Conservation (phyloP, 495 filamentous ascomycete species). For the Daldinia vernicosa region DNA sequence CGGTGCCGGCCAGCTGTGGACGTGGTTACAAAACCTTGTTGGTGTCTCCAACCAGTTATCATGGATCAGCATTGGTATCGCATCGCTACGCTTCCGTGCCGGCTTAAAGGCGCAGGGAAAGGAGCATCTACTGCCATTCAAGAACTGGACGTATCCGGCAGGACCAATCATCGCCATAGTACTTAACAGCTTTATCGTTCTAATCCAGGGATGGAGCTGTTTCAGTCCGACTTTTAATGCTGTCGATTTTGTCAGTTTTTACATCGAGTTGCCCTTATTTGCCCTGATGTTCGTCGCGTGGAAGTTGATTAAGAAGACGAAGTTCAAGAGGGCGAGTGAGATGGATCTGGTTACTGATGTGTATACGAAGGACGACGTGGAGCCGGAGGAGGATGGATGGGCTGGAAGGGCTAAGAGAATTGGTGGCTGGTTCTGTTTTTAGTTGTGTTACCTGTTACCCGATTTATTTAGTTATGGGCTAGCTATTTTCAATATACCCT, state of each 20-base stretch:
- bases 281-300: conserved; percentile 62
- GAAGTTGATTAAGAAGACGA: conserved; percentile 60
- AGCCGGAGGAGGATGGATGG: conserved; percentile 29
- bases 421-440: conserved; percentile 37
- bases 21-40: conserved; percentile 68
- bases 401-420: conserved; percentile 22
- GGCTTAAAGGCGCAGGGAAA: conserved; percentile 63
- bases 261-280: conserved; percentile 67
- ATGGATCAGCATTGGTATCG: conserved; percentile 67
- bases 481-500: conserved; percentile 10
- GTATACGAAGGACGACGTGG: conserved; percentile 39
- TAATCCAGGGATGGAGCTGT: conserved; percentile 68
- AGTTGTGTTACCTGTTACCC: too few relatives aligned
- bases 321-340: conserved; percentile 57
- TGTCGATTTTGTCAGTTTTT: conserved; percentile 64
- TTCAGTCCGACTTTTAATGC: conserved; percentile 62
- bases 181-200: conserved; percentile 64
- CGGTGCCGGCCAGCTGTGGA: conserved; percentile 67
- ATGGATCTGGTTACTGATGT: conserved; percentile 60
- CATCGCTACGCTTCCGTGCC: conserved; percentile 66
- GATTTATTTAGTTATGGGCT: too few relatives aligned
- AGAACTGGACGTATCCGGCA: conserved; percentile 68
- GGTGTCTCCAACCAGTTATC: conserved; percentile 71
- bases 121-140: conserved; percentile 67
- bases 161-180: conserved; percentile 62